phyloP scores from a whole-genome alignment of 345 rosid genomes.

The Camelina hispida region DNA sequence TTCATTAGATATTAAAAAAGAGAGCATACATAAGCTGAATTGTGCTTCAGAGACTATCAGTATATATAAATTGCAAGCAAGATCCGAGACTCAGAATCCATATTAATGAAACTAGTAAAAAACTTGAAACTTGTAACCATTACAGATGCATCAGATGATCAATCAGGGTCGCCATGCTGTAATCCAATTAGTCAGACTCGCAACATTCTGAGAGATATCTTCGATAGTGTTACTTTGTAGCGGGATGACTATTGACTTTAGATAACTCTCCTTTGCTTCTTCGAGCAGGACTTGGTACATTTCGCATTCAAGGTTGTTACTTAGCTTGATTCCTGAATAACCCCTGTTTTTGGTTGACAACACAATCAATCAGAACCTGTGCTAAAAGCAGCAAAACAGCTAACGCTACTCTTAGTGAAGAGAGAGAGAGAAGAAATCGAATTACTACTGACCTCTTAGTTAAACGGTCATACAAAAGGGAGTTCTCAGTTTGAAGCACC shows the following conservation, averaged over 20 bases:
- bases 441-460: slow-evolving; percentile 59
- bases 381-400: not conserved
- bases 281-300: slow-evolving; percentile 77
- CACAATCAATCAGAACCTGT: slow-evolving; percentile 6
- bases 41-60: slow-evolving; percentile 4
- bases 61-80: not conserved
- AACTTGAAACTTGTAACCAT: not conserved
- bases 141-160: not conserved
- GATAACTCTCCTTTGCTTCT: slow-evolving; percentile 84
- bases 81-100: not conserved
- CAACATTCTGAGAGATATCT: slow-evolving; percentile 67
- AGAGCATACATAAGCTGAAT: slow-evolving; percentile 30
- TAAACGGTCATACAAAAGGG: slow-evolving; percentile 77
- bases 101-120: not conserved
- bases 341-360: slow-evolving; percentile 54
- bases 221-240: slow-evolving; percentile 67
- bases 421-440: not conserved
- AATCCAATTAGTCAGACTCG: slow-evolving; percentile 65
- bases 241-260: slow-evolving; percentile 60
- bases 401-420: not conserved
- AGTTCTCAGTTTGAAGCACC: slow-evolving; percentile 82
- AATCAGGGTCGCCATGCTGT: slow-evolving; percentile 55
- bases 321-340: slow-evolving; percentile 67
- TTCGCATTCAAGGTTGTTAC: slow-evolving; percentile 86
- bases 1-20: not conserved